Base-by-base conservation (phyloP, 768 basidiomycete species). In the Rhizopogon roseolus region DNA sequence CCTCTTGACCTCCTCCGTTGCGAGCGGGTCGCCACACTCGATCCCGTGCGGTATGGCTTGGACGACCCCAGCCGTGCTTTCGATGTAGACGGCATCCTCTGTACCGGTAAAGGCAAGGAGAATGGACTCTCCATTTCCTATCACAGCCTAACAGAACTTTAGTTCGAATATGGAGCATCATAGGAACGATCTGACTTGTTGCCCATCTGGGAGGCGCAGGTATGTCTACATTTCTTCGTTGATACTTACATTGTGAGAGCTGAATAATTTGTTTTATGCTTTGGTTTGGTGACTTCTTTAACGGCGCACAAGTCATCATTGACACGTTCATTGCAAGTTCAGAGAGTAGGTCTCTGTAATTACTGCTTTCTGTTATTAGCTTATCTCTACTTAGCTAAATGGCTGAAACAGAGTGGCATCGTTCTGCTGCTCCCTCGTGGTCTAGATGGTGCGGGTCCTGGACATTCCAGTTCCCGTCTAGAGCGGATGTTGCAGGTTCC, bases 181-280 rank as follows among this genome's bases (percentile, higher is more conserved):
- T 94, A 91, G 91, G 91, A 93, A 67, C 73, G 82, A 22, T 93
- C 93, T 0, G 79, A 83, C 57, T 66, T 94, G 19, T 71, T 95
- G 50, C 83, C 90, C 0, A 90, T 96, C 36, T 95, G 93, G 93
- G 93, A 97, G 66, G 92, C 92, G 1, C 93, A 95, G 76, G 86
- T 84, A 57, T 27, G 71, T 19, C 4, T 36, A 13, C 25, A 17
- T 37, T 25, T 53, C 13, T 25, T 41, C 2, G 14, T 17, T 38
- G 2, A 10, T 36, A 16, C 10, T 34, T 29, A 8, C 49, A 38
- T n/a, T 22, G 40, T 19, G 38, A 2, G 8, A 36, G 19, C 45
- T 29, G 45, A 54, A 25, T 38, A 16, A 17, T 40, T n/a, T 29
- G 27, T 25, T 38, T 17, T 34, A 52, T 57, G 36, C 2, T 27